Conservation (phyloP, 2,329 filamentous ascomycete genomes). For the Aureobasidium vineae region DNA sequence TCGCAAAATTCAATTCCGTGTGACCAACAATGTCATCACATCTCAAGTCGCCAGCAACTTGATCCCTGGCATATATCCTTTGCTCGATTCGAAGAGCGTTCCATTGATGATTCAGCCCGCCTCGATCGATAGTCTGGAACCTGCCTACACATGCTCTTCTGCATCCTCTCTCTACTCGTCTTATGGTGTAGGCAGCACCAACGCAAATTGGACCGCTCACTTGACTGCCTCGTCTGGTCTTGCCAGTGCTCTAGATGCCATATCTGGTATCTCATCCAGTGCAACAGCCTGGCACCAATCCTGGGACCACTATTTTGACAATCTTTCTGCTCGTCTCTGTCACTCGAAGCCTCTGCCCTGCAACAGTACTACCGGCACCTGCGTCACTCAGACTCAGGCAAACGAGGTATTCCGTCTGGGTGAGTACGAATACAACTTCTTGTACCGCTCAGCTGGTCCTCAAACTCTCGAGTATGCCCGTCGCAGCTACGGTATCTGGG, state of each 20-base stretch:
- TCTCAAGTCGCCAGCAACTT: slow-evolving; percentile 76
- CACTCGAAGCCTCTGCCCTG: slow-evolving; percentile 72
- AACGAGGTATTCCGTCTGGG: slow-evolving; percentile 72
- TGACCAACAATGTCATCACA: slow-evolving; percentile 81
- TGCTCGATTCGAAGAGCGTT: slow-evolving; percentile 32
- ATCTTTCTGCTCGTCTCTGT: slow-evolving; percentile 74
- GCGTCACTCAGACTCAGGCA: slow-evolving; percentile 62
- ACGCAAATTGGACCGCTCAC: slow-evolving; percentile 61
- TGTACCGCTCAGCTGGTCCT: slow-evolving; percentile 64
- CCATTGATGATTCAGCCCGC: slow-evolving; percentile 51
- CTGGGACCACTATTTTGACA: slow-evolving; percentile 84
- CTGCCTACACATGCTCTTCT: slow-evolving; percentile 64
- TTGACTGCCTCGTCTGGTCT: slow-evolving; percentile 57
- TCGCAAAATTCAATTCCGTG: slow-evolving; percentile 61
- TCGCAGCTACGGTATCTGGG: slow-evolving; percentile 67
- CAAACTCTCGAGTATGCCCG: slow-evolving; percentile 61
- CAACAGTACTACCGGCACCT: slow-evolving; percentile 54
- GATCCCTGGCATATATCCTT: slow-evolving; percentile 65
- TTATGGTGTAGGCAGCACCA: slow-evolving; percentile 49
- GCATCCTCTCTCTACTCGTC: slow-evolving; percentile 48
- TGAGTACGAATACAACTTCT: slow-evolving; percentile 76
- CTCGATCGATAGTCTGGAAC: slow-evolving; percentile 70
- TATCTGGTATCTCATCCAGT: slow-evolving; percentile 62
- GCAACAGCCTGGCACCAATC: slow-evolving; percentile 65
- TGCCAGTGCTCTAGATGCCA: slow-evolving; percentile 60